Percentiles rank a stretch among this genome's conserved stretches.
Evolutionary conservation across 768 basidiomycete species (phyloP).

Genomic region (Myochromella boudieri): DNA sequence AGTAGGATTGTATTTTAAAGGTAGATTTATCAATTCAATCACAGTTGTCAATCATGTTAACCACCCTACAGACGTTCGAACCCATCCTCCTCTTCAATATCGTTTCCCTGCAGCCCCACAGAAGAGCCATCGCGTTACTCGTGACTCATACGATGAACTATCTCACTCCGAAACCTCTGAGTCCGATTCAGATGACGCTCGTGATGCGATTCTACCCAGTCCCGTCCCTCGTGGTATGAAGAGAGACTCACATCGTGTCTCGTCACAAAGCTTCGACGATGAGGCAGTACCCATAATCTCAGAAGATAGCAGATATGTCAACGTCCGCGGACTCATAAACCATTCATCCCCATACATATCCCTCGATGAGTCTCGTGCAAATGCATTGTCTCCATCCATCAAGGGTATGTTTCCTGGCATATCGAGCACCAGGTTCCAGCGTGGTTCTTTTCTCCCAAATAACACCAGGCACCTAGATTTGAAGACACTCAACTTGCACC

Average conservation of each 20-base stretch:
- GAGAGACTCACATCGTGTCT: conserved; percentile 13
- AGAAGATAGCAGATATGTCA: conserved; percentile 33
- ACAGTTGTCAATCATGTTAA: neutral
- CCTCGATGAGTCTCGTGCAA: conserved; percentile 43
- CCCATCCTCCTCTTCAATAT: conserved; percentile 61
- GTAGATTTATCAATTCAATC: conserved; percentile 30
- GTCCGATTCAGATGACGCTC: conserved; percentile 36
- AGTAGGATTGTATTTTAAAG: conserved; percentile 61
- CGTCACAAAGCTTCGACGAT: conserved; percentile 19
- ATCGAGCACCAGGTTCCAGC: conserved; percentile 12
- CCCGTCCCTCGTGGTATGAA: conserved; percentile 24
- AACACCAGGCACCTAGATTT: conserved; percentile 53
- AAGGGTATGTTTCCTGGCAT: conserved; percentile 25
- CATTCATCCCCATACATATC: conserved; percentile 45
- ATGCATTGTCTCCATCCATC: conserved; percentile 41
- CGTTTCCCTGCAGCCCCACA: conserved; percentile 48
- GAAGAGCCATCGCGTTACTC: conserved; percentile 8
- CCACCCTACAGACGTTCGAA: conserved; percentile 52
- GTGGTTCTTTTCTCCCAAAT: conserved; percentile 50
- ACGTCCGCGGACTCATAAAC: conserved; percentile 33
- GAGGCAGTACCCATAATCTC: conserved; percentile 13
- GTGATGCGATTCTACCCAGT: conserved; percentile 31
- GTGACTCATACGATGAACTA: neutral
- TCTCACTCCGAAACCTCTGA: conserved; percentile 17
- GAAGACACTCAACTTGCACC: conserved; percentile 59